phyloP scores from a whole-genome alignment of 208 protist species.

The Lotmaria passim region DNA sequence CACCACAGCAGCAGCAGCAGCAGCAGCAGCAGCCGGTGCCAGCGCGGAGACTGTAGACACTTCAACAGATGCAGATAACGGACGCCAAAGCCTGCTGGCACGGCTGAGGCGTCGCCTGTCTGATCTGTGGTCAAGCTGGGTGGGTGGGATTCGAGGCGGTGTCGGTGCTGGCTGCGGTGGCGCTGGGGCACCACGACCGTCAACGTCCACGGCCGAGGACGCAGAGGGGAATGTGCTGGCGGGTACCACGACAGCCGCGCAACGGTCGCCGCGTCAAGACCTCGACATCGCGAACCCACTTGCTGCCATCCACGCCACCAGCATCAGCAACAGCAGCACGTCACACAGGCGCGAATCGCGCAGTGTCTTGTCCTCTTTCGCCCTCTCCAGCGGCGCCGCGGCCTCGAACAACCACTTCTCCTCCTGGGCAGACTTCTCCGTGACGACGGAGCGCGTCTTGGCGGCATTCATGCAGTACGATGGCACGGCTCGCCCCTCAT shows the following conservation, averaged over 20 bases:
- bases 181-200: no score
- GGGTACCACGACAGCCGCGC: not conserved
- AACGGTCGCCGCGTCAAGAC: not conserved
- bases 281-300: slow-evolving; percentile 7
- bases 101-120: slow-evolving; percentile 1
- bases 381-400: not conserved
- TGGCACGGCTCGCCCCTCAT: slow-evolving; percentile 29
- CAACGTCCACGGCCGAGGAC: no score
- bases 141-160: not conserved
- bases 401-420: not conserved
- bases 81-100: slow-evolving; percentile 3
- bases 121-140: not conserved
- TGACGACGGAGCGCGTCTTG: slow-evolving; percentile 38
- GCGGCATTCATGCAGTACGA: slow-evolving; percentile 60
- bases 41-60: not conserved
- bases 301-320: not conserved
- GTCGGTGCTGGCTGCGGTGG: no score
- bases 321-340: not conserved
- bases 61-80: no score
- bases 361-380: slow-evolving; percentile 2
- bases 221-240: not conserved
- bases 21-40: no score
- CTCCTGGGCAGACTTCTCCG: slow-evolving; percentile 27
- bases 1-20: no score
- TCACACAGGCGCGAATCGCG: not conserved